Evolutionary conservation across 176 grass and related monocot genomes (phyloP), one percentile per base, ranked within the genome.

Genomic region (Phyllostachys edulis): DNA sequence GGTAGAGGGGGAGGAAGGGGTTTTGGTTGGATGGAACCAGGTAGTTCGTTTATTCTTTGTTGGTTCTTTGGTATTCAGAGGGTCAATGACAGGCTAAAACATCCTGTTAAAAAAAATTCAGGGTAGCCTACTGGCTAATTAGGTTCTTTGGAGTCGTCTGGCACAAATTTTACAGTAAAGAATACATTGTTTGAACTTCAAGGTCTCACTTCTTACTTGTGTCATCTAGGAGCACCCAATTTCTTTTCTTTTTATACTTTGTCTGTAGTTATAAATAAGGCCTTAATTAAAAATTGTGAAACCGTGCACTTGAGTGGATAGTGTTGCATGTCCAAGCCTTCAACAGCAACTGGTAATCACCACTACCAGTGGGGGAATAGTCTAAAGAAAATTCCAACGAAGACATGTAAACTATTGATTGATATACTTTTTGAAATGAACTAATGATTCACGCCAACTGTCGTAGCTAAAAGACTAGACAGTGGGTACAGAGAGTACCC

Each of bases 81-180:
- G 80, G 54, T 72, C 80, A 82, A 47, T 73, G 68, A 15, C 23
- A 71, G 38, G 39, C 37, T 71, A 47, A 79, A 49, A 20, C 61
- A 32, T 50, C 27, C 20, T 50, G 42, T 36, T 14, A 21, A 70
- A 59, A 59, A 44, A 32, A 71, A 45, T 45, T 0, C 9, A 60
- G 37, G 11, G 0, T 45, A 56, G 67, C 9, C 10, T 56, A 9
- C 20, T 46, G 44, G 11, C 40, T 14, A 41, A 21, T 70, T 42
- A 41, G 37, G 15, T 15, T 5, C 65, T 57, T 57, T 71, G 9
- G 4, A 71, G 40, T 24, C 68, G 68, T 42, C 46, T 15, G 40
- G 1, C 21, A 70, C 20, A 70, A 6, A n/a, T 10, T 11, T 42
- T 42, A 42, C 38, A 9, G 63, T 66, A 40, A 21, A 67, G 7